Evolutionary conservation across 345 rosid genomes (phyloP), one percentile per base, ranked within the genome.

Genomic region (Kernera saxatilis): DNA sequence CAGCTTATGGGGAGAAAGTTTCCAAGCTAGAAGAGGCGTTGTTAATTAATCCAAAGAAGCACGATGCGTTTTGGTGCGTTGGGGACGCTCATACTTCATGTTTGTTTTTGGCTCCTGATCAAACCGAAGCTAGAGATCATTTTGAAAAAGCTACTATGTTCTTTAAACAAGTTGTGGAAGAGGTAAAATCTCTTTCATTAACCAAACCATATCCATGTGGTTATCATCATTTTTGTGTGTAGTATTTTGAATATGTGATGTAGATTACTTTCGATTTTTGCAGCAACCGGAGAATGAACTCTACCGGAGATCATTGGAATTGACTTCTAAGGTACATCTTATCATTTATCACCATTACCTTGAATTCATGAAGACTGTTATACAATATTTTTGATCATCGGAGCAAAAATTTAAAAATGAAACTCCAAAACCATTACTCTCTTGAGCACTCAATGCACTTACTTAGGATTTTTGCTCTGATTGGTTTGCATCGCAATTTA

Each of bases 221-320:
- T 5, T n/a, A 33, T 19, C 5, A 13, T 73, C 60, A 5, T 10
- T 4, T 37, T 14, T 43, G 18, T 19, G 27, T 52, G 4, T 72
- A 22, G 15, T 64, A 5, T 59, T 61, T 18, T 40, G 22, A 50
- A 26, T 46, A 13, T 55, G 45, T 6, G 15, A 46, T 52, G 21
- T 55, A 14, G 5, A 17, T 4, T 25, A 17, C 23, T 49, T 53
- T 7, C 43, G 11, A 33, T 55, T 52, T 14, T 71, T 67, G 57
- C 80, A 86, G 95, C 87, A 88, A 59, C 92, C 90, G 0, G 75
- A 44, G 46, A 88, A 85, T 53, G 87, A 84, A 49, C 74, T 69
- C 11, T 88, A 83, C 39, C 70, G 3, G 8, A 85, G 69, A 78
- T 85, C 88, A 19, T 48, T 88, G 48, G 88, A 84, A 51, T 67